Percentiles rank a stretch among this genome's conserved stretches.
Evolutionary conservation across 177 flowering plant species (phyloP).

Genomic region (Vitis hybrid): DNA sequence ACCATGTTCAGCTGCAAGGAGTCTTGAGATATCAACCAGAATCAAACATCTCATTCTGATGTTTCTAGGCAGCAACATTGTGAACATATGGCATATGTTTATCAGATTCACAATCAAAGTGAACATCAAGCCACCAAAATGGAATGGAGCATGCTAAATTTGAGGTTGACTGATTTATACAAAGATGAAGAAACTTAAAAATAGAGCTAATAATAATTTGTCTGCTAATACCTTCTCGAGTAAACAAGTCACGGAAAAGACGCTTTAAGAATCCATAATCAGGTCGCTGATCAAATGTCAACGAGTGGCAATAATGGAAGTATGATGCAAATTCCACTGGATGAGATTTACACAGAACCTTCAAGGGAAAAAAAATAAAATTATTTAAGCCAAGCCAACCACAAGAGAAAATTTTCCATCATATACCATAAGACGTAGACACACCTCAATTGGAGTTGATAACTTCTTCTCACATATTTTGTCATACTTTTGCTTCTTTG

Average conservation of each 20-base stretch:
- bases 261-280: conserved; percentile 99
- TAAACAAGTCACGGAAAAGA: conserved; percentile 86
- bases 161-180: no score
- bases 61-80: no score
- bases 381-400: not conserved
- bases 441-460: conserved; percentile 96
- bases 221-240: conserved; percentile 75
- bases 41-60: no score
- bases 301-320: conserved; percentile 92
- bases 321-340: conserved; percentile 98
- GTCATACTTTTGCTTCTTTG: conserved; percentile 97
- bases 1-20: no score
- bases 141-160: no score
- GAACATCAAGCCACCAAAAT: not conserved
- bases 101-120: not conserved
- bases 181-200: not conserved
- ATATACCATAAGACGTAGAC: not conserved
- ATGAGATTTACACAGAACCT: conserved; percentile 92
- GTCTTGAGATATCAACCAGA: no score
- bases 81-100: no score
- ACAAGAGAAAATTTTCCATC: not conserved
- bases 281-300: conserved; percentile 98
- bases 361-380: not conserved
- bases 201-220: not conserved
- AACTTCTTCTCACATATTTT: conserved; percentile 96